Conservation (phyloP, 768 basidiomycete species). For the Mycena vulgaris region DNA sequence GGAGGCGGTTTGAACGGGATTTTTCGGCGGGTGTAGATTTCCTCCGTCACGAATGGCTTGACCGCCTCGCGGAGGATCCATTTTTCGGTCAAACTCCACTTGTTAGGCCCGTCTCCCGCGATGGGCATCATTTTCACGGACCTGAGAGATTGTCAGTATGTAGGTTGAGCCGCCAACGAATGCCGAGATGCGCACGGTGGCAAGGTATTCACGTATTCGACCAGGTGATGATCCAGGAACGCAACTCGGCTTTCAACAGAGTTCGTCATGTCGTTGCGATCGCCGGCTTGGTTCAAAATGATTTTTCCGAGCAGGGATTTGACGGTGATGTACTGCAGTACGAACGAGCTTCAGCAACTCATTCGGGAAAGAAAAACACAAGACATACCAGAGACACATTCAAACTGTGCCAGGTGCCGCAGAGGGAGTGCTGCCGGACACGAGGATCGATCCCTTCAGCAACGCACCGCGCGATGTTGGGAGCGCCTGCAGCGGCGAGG, state of each 20-base stretch:
- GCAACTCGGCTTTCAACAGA: slow-evolving; percentile 29
- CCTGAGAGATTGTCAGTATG: background rate
- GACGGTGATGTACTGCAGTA: slow-evolving; percentile 30
- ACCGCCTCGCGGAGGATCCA: slow-evolving; percentile 38
- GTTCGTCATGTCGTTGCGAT: slow-evolving; percentile 35
- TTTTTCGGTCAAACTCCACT: slow-evolving; percentile 30
- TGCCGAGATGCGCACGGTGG: slow-evolving; percentile 25
- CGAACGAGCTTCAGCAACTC: no score
- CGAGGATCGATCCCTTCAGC: no score
- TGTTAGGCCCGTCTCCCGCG: slow-evolving; percentile 1
- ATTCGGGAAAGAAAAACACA: no score
- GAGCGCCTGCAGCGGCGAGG: background rate
- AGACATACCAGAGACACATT: background rate
- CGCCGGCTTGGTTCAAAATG: slow-evolving; percentile 27
- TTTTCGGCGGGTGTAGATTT: slow-evolving; percentile 35
- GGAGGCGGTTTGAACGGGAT: slow-evolving; percentile 31
- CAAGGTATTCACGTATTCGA: slow-evolving; percentile 37
- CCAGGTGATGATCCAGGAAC: slow-evolving; percentile 34
- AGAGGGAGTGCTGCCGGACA: no score
- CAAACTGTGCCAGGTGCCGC: no score
- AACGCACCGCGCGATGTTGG: background rate
- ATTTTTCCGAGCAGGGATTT: slow-evolving; percentile 20
- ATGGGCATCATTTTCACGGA: slow-evolving; percentile 32
- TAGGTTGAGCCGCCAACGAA: background rate
- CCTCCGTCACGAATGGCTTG: slow-evolving; percentile 36